Evolutionary conservation across 2,329 filamentous ascomycete species (phyloP), one percentile per base, ranked within the genome.

Genomic region (Lecanicillium sp.): DNA sequence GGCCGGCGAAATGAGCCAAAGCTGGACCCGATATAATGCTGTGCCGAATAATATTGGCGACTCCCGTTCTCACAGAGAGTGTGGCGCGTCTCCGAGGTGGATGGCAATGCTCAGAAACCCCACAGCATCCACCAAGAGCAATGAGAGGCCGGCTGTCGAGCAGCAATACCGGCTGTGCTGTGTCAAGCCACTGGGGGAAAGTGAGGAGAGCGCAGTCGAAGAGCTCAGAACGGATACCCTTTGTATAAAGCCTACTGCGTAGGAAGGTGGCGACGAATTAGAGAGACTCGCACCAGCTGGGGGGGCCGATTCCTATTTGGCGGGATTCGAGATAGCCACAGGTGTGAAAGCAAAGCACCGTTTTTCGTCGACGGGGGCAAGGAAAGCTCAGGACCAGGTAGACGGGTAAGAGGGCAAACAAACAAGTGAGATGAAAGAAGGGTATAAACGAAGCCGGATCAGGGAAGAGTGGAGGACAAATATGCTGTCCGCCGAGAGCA

Each of bases 401-500:
- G 37, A 26, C 37, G 27, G 37, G 21, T 7, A 19, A 19, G 37
- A 35, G 5, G 12, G 37, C 44, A 47, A 47, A 47, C 44, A 47
- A 40, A 35, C 17, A 19, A 40, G 29, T 33, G 44, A 35, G 44
- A 40, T 29, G 37, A 47, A 27, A 37, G 37, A 35, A 20, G n/a
- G 29, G 21, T 47, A 40, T 40, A 21, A 15, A 37, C 21, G 21
- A 33, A 4, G 29, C 27, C 21, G n/a, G 37, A 15, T 27, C 23
- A 26, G 29, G 20, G 29, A 36, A 23, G 15, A 30, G 30, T 29
- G 10, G 30, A 42, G 45, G 37, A 48, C 45, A 48, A 48, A 42
- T 37, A 36, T 48, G 38, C 37, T 36, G 38, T 48, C 45, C 32
- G 30, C 45, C 38, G 45, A 48, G 45, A 48, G 45, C 37, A 47